A percentile compares a stretch with the other conserved stretches of the same genome.
Evolutionary conservation across 805 yeast genomes (phyloP).

Genomic region (Starmerella riodocensis): DNA sequence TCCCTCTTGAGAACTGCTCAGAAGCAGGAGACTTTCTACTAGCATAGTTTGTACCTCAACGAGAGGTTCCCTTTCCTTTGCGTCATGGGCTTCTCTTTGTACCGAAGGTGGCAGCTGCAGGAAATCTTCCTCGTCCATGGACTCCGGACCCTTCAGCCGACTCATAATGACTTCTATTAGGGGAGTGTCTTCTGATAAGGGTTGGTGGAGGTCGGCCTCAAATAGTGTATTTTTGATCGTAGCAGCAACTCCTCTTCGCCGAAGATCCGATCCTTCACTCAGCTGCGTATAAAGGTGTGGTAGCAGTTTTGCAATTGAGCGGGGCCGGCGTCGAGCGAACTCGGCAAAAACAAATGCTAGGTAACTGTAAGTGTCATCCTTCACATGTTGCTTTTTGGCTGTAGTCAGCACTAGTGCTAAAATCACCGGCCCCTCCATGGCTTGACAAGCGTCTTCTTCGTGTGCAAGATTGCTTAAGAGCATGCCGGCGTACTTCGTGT

Average conservation of each 20-base stretch:
- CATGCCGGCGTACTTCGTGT: constrained; percentile 39
- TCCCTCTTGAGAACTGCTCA: constrained; percentile 60
- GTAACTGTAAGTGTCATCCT: constrained; percentile 66
- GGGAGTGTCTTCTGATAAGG: constrained; percentile 48
- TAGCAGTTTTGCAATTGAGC: constrained; percentile 42
- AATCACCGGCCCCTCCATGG: constrained; percentile 48
- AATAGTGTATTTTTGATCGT: constrained; percentile 82
- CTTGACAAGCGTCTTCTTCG: constrained; percentile 44
- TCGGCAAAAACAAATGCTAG: constrained; percentile 83
- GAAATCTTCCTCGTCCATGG: constrained; percentile 70
- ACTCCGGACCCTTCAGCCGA: constrained; percentile 66
- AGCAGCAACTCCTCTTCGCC: constrained; percentile 88
- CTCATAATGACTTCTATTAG: constrained; percentile 67
- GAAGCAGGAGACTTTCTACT: constrained; percentile 63
- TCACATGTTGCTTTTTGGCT: constrained; percentile 30
- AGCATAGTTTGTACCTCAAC: constrained; percentile 50
- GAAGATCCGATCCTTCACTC: constrained; percentile 56
- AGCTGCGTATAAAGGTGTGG: constrained; percentile 75
- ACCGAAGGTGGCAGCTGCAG: constrained; percentile 79
- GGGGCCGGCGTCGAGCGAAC: constrained; percentile 48
- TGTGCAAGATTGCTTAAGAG: constrained; percentile 77
- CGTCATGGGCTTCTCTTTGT: constrained; percentile 54
- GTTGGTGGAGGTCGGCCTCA: constrained; percentile 55
- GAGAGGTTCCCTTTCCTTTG: constrained; percentile 64
- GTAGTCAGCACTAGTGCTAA: constrained; percentile 54